Evolutionary conservation across 306 rosid species (phyloP).

Genomic region (Rubus parviflorus): DNA sequence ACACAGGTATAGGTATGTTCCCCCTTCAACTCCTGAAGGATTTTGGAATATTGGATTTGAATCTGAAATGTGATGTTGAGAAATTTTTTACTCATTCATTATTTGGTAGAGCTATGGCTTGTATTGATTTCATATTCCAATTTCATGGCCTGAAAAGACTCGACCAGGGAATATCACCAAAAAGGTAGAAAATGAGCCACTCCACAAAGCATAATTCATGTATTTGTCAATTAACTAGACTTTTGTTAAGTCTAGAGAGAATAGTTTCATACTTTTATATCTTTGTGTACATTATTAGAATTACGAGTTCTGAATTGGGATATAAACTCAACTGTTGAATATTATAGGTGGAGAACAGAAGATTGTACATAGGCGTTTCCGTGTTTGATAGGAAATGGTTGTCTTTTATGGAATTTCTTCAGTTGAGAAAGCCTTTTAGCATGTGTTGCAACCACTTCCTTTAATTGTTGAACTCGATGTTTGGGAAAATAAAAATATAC

Average conservation of each 20-base stretch:
- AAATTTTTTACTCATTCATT: background rate
- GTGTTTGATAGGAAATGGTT: background rate
- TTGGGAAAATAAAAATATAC: background rate
- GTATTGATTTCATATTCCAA: slow-evolving; percentile 2
- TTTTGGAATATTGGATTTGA: slow-evolving; percentile 99
- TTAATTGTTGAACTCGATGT: background rate
- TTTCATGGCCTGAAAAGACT: slow-evolving; percentile 16
- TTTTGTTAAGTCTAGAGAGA: background rate
- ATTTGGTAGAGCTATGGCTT: background rate
- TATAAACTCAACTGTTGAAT: background rate
- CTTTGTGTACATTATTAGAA: background rate
- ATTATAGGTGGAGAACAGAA: background rate
- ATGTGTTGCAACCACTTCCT: background rate
- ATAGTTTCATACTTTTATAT: background rate
- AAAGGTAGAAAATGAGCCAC: background rate
- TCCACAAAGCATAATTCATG: background rate
- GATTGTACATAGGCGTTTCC: background rate
- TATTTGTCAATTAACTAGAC: background rate
- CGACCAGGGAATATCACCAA: background rate
- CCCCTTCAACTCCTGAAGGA: slow-evolving; percentile 97
- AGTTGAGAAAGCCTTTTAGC: background rate
- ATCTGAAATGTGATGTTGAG: slow-evolving; percentile 59
- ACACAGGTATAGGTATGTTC: slow-evolving; percentile 86
- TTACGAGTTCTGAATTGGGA: background rate
- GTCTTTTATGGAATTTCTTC: too few species aligned